Base-by-base conservation (phyloP, 805 yeast species). In the Candida krabiensis region DNA sequence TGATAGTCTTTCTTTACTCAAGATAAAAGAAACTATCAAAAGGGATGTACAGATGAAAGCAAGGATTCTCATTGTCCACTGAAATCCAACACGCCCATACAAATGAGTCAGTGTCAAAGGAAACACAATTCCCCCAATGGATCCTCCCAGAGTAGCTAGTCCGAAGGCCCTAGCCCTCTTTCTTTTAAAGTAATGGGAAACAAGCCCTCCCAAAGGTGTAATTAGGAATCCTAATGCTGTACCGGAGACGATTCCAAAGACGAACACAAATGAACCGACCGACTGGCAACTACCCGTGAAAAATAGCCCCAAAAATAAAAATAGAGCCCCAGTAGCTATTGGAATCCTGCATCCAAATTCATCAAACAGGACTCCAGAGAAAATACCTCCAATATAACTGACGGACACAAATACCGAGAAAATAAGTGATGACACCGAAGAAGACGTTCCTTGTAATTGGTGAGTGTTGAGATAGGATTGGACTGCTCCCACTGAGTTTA, bases 91-190 rank as follows among this genome's bases (percentile, higher is more conserved):
- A 11, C 55, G 52, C 2, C 62, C 53, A 44, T 74, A 73, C 35
- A 77, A 53, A 9, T 65, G 53, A 40, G 72, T 61, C 41, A 80
- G 57, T 55, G 77, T 59, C 26, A 80, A 57, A 1, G 88, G 86
- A 53, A 77, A 74, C 4, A 79, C 52, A 9, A 80, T 66, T 4
- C 88, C 89, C 2, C 87, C 88, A 5, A 79, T 58, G 3, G 84
- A 76, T 1, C 86, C 86, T 2, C 87, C 88, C 8, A 78, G 60
- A 46, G 64, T 43, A 9, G 54, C 53, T 9, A 45, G 32, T 4
- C 56, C 58, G 25, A 49, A 42, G 17, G 66, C 70, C 40, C 52
- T 55, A 1, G 74, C 76, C 43, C 75, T 54, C 46, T 66, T 69
- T 30, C 53, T 53, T 40, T 54, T 53, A 45, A 69, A 70, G 73